Evolutionary conservation across 805 yeast genomes (phyloP), one percentile per base, ranked within the genome.

Genomic region (Yarrowia osloensis): DNA sequence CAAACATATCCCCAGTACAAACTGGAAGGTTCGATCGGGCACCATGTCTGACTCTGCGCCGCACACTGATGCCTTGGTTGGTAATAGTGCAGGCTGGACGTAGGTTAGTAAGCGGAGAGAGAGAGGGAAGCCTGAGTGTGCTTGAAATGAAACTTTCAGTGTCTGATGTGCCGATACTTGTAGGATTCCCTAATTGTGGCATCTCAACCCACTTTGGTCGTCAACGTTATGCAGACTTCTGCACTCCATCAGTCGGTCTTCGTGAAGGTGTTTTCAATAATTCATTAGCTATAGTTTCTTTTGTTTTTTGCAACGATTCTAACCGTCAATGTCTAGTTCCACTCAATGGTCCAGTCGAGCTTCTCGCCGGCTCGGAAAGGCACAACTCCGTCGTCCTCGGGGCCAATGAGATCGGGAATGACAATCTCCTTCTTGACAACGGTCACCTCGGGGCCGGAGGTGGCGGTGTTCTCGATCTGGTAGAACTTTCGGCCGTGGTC

Each of bases 341-440:
- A 93, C 77, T 88, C 89, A 5, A 86, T 83, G 11, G 85, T 77
- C 91, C 96, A 94, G 35, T 81, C 74, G 61, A 94, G 81, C 67
- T 81, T 82, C 65, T 88, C 86, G 19, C 97, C 97, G 8, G 97
- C 92, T 71, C 81, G 83, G 82, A 94, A 94, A 9, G 98, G 98
- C 19, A 91, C 94, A 37, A 89, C 87, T 15, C 81, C 83, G 31
- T 85, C 74, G 8, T 80, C 86, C 21, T 80, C 82, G 24, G 84
- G 73, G 5, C 79, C 73, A 55, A 88, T 78, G 1, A 81, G 72
- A 42, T 86, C 87, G 0, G 97, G 96, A 2, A 72, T 73, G 69
- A 78, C 81, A 33, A 81, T 79, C 15, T 67, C 68, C 67, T 84
- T 81, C 74, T 82, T 84, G 40, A 87, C 86, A 67, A 94, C 77